Evolutionary conservation across 2,329 filamentous ascomycete species (phyloP), one percentile per base, ranked within the genome.

Genomic region (Pleomassaria siparia): DNA sequence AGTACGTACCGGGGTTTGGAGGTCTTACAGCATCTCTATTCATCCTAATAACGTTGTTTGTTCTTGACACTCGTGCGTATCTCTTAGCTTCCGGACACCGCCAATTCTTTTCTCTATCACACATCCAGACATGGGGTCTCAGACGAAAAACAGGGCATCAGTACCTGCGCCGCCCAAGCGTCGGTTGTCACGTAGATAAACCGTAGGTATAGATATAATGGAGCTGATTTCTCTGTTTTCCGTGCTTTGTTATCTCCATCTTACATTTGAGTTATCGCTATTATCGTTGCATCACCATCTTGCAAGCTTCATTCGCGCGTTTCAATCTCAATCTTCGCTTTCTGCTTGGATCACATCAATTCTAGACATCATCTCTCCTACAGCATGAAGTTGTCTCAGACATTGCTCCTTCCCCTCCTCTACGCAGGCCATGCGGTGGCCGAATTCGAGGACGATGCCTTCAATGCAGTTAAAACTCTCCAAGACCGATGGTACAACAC

Each of bases 401-500:
- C n/a, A 26, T 26, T 16, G 18, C 36, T 60, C 4, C 13, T 58
- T 32, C 46, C 56, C 15, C 28, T 59, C 7, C 43, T 63, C 15
- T 56, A 41, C 44, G 40, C 48, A 28, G 48, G 42, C 24, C 43
- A 33, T 40, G 49, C 41, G 3, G 35, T 44, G 32, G 62, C 60
- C 25, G 56, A 63, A 43, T 69, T 62, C 47, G 55, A 58, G 8
- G 54, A 59, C 22, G 56, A 67, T 46, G 61, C 64, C 2, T 48
- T 60, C 20, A 40, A 46, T 15, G 63, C 64, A 3, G 62, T 68
- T 37, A 62, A 61, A 40, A 53, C 54, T 10, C 45, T 69, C 2
- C 63, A 69, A 35, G 44, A 62, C 44, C 66, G 64, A 35, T 70
- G 58, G 57, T 71, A 71, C 47, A 60, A 62, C 25, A 52, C 54